Evolutionary conservation across 1,139 yeast genomes (phyloP), one percentile per base, ranked within the genome.

Genomic region (Tardiomyces blankii): DNA sequence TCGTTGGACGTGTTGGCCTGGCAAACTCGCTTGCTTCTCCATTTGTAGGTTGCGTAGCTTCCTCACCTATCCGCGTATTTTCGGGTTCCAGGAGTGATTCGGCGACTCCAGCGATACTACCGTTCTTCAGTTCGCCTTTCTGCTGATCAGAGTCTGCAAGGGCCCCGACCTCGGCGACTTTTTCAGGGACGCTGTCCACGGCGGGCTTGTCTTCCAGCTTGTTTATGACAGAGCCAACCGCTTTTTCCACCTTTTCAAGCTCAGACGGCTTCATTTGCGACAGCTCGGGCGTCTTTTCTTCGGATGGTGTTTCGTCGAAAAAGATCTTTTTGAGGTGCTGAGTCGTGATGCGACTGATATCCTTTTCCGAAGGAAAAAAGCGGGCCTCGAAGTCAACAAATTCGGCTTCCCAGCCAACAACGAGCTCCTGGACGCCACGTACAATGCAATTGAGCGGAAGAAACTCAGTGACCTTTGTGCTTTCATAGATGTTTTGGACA

Each of bases 331-430:
- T 78, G 58, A 93, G 69, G 59, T 91, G 98, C 54, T 82, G 82
- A 13, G 95, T 86, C 2, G 98, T 89, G 42, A 91, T 84, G 50
- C 88, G 73, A 8, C 95, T 82, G 53, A 93, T 85, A 71, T 93
- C 98, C 58, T 83, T 86, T 62, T 93, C 98, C 14, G 95, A 80
- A 0, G 97, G 97, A 49, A 91, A 74, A 58, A 75, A 91, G 27
- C 72, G 73, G 45, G 74, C 74, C 52, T 86, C 96, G 65, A 91
- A 88, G n/a, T 79, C 85, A 41, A 77, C 74, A 58, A 93, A 88
- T 49, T 84, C 95, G 25, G 66, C 61, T 63, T 91, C 96, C 98
- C 98, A 93, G 42, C 70, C 74, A 21, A 87, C 89, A 3, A 94
- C 93, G 44, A 81, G 68, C 50, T 83, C 89, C 58, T 91, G 96